These are phyloP conservation scores for Narthecium ossifragum DNA, from an alignment of 106 monocot species.

Conservation along the genomic window DNA sequence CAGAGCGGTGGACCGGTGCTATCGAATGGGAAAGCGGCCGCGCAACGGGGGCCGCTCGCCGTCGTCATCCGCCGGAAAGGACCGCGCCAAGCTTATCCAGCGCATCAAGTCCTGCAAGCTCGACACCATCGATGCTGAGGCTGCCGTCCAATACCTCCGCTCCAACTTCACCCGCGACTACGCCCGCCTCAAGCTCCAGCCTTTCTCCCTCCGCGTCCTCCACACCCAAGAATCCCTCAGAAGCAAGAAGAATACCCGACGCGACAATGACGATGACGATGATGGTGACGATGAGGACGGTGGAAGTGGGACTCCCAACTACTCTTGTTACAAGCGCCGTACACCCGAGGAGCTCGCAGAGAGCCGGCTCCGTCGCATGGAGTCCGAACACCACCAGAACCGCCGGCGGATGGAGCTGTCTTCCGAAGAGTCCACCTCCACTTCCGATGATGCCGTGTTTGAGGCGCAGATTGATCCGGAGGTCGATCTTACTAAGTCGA, in stretches of 20 bases:
- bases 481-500: conserved; percentile 62
- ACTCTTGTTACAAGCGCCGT: conserved; percentile 6
- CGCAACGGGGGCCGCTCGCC: conserved; percentile 14
- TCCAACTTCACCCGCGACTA: conserved; percentile 43
- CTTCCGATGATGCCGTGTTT: conserved; percentile 37
- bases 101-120: conserved; percentile 24
- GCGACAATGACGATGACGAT: not conserved
- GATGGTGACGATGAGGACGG: too few species aligned
- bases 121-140: conserved; percentile 10
- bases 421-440: conserved; percentile 2
- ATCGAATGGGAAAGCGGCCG: conserved; percentile 33
- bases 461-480: conserved; percentile 40
- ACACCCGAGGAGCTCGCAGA: conserved; percentile 9
- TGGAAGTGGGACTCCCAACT: not conserved
- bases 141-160: conserved; percentile 34
- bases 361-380: conserved; percentile 14
- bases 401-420: not conserved
- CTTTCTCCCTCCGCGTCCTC: conserved; percentile 34
- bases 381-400: conserved; percentile 23
- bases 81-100: conserved; percentile 15
- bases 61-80: conserved; percentile 4
- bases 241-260: not conserved
- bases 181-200: conserved; percentile 29
- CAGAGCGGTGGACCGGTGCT: too few species aligned
- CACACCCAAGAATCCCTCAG: conserved; percentile 19